phyloP scores from a whole-genome alignment of 768 basidiomycete species.

The Xerocomus brunneocitrinus region DNA sequence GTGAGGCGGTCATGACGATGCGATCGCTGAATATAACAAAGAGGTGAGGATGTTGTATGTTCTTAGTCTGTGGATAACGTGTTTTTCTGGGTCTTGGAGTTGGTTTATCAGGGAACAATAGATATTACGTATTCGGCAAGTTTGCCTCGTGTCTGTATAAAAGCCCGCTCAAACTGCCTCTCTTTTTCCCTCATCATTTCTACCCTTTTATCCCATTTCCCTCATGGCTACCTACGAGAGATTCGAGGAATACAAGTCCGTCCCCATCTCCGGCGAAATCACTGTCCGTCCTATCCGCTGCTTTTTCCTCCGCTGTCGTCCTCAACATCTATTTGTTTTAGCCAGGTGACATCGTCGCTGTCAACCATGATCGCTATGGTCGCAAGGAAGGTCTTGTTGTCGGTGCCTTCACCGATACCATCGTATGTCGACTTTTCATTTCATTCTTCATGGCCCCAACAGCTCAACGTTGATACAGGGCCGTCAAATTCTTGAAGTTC shows the following conservation, averaged over 20 bases:
- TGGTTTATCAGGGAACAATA: not conserved
- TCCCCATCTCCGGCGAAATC: slow-evolving; percentile 34
- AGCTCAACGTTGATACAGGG: slow-evolving; percentile 44
- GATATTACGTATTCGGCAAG: not conserved
- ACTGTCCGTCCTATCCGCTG: slow-evolving; percentile 19
- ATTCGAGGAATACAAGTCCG: slow-evolving; percentile 27
- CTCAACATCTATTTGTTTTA: slow-evolving; percentile 22
- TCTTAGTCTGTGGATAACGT: not conserved
- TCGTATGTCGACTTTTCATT: slow-evolving; percentile 41
- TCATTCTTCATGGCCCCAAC: not conserved
- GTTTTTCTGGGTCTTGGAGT: not conserved
- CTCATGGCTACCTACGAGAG: slow-evolving; percentile 37
- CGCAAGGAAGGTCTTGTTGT: slow-evolving; percentile 77
- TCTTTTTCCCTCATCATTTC: slow-evolving; percentile 24
- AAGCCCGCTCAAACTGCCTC: slow-evolving; percentile 30
- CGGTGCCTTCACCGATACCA: slow-evolving; percentile 66
- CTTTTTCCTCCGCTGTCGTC: not conserved
- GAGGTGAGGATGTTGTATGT: too few relatives aligned
- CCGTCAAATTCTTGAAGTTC: slow-evolving; percentile 78
- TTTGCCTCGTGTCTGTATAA: slow-evolving; percentile 39
- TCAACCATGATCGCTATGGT: slow-evolving; percentile 59
- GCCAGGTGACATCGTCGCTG: slow-evolving; percentile 80
- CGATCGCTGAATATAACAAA: slow-evolving; percentile 40
- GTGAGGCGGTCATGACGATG: slow-evolving; percentile 72
- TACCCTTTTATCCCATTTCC: slow-evolving; percentile 21